Conservation (phyloP, 202 grass and related monocot genomes). For the Miscanthus sacchariflorus region DNA sequence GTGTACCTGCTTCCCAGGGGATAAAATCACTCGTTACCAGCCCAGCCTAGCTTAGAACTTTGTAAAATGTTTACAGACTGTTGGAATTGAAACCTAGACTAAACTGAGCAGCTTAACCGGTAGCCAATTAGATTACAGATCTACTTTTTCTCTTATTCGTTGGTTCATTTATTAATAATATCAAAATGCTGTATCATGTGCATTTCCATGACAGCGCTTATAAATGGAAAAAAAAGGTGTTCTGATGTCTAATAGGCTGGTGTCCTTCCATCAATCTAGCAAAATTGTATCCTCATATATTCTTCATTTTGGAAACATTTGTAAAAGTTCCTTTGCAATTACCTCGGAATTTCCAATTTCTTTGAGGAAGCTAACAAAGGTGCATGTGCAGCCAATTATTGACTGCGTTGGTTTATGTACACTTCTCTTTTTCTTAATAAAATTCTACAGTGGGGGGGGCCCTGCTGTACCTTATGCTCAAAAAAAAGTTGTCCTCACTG, state of each 20-base stretch:
- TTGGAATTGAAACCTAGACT: conserved; percentile 2
- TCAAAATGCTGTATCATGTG: background rate
- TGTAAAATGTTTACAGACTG: background rate
- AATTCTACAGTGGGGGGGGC: too few relatives aligned
- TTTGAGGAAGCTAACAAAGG: too few relatives aligned
- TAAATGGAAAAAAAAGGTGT: background rate
- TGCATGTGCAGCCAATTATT: too few relatives aligned
- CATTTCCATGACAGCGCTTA: background rate
- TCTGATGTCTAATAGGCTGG: background rate
- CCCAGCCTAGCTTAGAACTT: background rate
- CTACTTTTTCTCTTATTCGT: conserved; percentile 11
- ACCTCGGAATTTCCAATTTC: too few relatives aligned
- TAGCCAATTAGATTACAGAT: background rate
- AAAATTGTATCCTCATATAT: background rate
- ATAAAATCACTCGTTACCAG: background rate
- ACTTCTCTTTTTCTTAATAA: too few relatives aligned
- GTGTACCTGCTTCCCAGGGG: background rate
- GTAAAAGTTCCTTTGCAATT: too few relatives aligned
- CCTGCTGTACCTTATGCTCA: too few relatives aligned
- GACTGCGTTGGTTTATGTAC: too few relatives aligned
- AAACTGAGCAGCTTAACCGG: background rate
- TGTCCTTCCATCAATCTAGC: background rate
- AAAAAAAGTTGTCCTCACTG: background rate
- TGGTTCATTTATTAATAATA: background rate
- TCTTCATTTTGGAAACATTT: conserved; percentile 7